phyloP scores from a whole-genome alignment of 176 grass and related monocot species.

The Pontederia crassipes region DNA sequence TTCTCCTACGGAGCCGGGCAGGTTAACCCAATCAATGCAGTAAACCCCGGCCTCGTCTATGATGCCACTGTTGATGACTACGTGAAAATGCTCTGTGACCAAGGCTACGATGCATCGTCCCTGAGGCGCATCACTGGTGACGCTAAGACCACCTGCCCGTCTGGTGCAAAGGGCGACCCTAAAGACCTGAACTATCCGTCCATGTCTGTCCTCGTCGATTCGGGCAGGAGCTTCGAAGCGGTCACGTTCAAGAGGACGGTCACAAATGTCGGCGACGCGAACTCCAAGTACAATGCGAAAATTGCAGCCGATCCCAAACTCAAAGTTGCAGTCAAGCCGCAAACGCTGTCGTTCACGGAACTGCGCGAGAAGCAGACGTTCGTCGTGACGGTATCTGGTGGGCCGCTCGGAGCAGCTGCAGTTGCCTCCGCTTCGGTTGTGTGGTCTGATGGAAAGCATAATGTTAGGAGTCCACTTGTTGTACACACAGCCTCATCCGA shows the following conservation, averaged over 20 bases:
- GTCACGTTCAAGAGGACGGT: conserved; percentile 22
- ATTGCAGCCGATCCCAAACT: background rate
- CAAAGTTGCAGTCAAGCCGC: conserved; percentile 7
- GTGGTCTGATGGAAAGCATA: conserved; percentile 11
- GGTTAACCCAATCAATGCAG: conserved; percentile 14
- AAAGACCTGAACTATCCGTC: conserved; percentile 44
- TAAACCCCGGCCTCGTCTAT: conserved; percentile 26
- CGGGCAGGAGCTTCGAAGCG: conserved; percentile 2
- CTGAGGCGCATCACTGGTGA: conserved; percentile 15
- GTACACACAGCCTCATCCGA: background rate
- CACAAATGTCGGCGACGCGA: conserved; percentile 29
- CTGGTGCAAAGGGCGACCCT: background rate
- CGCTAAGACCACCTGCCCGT: background rate
- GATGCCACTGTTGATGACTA: conserved; percentile 24
- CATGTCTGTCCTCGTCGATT: conserved; percentile 8
- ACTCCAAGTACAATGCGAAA: conserved; percentile 12
- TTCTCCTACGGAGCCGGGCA: conserved; percentile 33
- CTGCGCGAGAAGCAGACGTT: background rate
- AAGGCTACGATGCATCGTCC: conserved; percentile 31
- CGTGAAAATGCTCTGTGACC: conserved; percentile 27
- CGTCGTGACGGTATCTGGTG: background rate
- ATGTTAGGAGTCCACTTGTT: conserved; percentile 9
- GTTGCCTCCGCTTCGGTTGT: background rate
- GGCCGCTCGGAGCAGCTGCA: background rate
- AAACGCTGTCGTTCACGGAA: conserved; percentile 8